Base-by-base conservation (phyloP, 768 basidiomycete species). In the Tricholoma matsutake region DNA sequence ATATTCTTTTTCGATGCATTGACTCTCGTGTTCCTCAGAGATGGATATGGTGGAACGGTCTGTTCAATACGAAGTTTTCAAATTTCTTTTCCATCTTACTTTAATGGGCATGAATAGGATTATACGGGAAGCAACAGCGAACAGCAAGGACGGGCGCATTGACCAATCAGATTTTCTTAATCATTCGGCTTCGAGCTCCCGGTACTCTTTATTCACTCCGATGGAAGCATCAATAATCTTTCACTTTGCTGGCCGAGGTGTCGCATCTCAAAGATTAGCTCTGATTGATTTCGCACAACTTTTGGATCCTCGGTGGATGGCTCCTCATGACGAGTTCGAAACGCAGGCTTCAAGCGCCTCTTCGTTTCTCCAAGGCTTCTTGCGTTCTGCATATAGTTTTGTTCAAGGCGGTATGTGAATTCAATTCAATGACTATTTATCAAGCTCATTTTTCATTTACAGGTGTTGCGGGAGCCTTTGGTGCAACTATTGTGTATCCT, bases 141-240 rank as follows among this genome's bases (percentile, higher is more conserved):
- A 91, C 73, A 90, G 89, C 61, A 96, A 92, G 72, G 97, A 99
- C 68, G 96, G 96, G 5, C 89, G 94, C 56, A 98, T 99, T 78
- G 91, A 94, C 73, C 88, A 94, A 70, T 84, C 86, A n/a, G 97
- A 98, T 74, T 98, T 99, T 76, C 81, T 96, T 60, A 90, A 98
- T 72, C 80, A 97, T 72, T 85, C 94, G 13, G 87, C 91, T 28
- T 83, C 88, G 35, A 89, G 81, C 65, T 93, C 96, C 66, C 90
- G 96, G 37, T 98, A 98, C 73, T 91, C 93, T 39, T 83, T 96
- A 56, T 98, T 98, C 74, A 96, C 94, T 0, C 96, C 96, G 4
- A 96, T 98, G 92, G 96, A 98, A 74, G 94, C 91, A n/a, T 86
- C 90, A 57, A 97, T 98, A 69, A 88, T 99, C 68, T 99, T 98